Conservation (phyloP, 495 filamentous ascomycete genomes). For the Xanthoparmelia taractica region DNA sequence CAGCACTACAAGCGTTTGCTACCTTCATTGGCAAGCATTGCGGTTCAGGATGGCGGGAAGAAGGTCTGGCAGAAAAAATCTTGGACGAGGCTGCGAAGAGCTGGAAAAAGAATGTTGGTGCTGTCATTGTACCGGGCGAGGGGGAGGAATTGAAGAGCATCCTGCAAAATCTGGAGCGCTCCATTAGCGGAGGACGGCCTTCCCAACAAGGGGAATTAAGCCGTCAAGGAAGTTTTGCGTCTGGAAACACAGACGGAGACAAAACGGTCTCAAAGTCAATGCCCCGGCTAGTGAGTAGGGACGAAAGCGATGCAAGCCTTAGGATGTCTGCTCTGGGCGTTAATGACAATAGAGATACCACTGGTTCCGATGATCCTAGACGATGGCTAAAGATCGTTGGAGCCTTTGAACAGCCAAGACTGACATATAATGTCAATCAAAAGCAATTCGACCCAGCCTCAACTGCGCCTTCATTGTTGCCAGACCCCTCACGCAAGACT, state of each 20-base stretch:
- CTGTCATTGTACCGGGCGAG: constrained; percentile 79
- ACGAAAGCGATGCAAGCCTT: constrained; percentile 56
- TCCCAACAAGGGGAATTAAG: constrained; percentile 36
- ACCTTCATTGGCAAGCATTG: constrained; percentile 87
- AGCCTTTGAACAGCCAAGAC: constrained; percentile 79
- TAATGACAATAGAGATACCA: constrained; percentile 51
- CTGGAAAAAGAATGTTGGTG: constrained; percentile 78
- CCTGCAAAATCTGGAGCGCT: constrained; percentile 69
- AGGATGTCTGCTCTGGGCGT: constrained; percentile 53
- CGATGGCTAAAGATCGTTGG: constrained; percentile 70
- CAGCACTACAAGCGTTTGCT: constrained; percentile 75
- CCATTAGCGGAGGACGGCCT: constrained; percentile 74
- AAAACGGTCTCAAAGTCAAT: constrained; percentile 36
- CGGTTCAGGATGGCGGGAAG: constrained; percentile 92
- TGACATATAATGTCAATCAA: constrained; percentile 76
- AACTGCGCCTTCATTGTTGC: constrained; percentile 67
- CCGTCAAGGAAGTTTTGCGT: constrained; percentile 52
- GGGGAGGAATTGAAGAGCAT: constrained; percentile 67
- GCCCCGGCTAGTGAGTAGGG: constrained; percentile 38
- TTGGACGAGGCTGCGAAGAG: constrained; percentile 81
- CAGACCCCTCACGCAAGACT: constrained; percentile 72
- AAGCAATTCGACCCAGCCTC: constrained; percentile 78
- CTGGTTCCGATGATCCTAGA: constrained; percentile 52
- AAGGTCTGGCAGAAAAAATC: constrained; percentile 84
- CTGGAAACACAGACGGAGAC: constrained; percentile 27